These are phyloP conservation scores for Cladosporium sp. DNA, from an alignment of 2,329 filamentous ascomycete species.

Conservation along the genomic window DNA sequence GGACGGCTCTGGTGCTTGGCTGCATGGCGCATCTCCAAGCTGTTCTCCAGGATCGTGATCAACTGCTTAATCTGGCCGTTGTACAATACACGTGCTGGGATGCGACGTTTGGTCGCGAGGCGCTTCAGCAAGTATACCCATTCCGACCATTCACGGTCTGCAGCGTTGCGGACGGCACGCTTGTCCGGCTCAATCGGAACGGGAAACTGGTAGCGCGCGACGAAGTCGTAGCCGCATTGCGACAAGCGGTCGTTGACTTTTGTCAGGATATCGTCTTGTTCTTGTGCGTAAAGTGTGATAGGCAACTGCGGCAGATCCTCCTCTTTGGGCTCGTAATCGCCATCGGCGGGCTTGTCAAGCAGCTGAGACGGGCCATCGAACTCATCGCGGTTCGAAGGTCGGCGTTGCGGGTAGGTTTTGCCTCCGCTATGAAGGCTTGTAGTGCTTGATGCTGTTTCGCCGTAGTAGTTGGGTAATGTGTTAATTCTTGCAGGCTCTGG, in stretches of 20 bases:
- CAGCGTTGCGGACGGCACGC: slow-evolving; percentile 70
- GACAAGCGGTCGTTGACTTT: slow-evolving; percentile 83
- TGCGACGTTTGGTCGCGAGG: slow-evolving; percentile 80
- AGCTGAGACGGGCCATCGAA: slow-evolving; percentile 87
- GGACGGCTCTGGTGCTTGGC: slow-evolving; percentile 80
- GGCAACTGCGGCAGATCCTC: slow-evolving; percentile 78
- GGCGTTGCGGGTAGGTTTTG: slow-evolving; percentile 54
- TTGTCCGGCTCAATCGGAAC: slow-evolving; percentile 82
- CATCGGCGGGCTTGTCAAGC: slow-evolving; percentile 68
- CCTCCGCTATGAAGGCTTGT: slow-evolving; percentile 26
- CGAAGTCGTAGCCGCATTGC: slow-evolving; percentile 84
- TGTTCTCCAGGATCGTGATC: slow-evolving; percentile 84
- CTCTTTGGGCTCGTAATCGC: slow-evolving; percentile 73
- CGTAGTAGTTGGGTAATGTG: slow-evolving; percentile 27
- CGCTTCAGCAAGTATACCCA: slow-evolving; percentile 88
- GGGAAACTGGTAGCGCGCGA: slow-evolving; percentile 87
- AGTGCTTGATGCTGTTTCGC: slow-evolving; percentile 26
- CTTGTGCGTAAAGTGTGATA: slow-evolving; percentile 77
- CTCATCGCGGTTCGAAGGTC: slow-evolving; percentile 80
- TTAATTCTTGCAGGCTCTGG: slow-evolving; percentile 31
- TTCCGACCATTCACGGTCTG: slow-evolving; percentile 85
- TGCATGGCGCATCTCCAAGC: slow-evolving; percentile 81
- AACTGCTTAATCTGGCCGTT: slow-evolving; percentile 88
- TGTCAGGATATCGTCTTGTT: slow-evolving; percentile 78
- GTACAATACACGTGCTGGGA: slow-evolving; percentile 80